A percentile compares a stretch with the other conserved stretches of the same genome.
Conservation (phyloP, 2,329 filamentous ascomycete species). For the Aureobasidium sp. region DNA sequence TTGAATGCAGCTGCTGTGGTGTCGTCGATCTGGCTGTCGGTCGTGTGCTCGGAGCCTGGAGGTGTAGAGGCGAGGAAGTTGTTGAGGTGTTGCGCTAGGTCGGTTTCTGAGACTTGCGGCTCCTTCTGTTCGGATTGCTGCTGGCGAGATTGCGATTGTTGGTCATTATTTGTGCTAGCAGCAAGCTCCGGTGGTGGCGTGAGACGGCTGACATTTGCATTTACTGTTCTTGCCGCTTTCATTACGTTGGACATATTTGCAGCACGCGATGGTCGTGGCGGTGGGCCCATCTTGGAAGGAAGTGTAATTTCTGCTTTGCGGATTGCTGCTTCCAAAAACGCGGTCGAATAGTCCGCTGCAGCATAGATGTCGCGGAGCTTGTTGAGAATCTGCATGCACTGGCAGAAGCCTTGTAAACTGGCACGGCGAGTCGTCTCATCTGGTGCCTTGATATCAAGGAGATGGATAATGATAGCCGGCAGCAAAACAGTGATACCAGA, state of each 20-base stretch:
- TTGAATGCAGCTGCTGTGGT: slow-evolving; percentile 17
- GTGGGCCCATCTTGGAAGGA: slow-evolving; percentile 27
- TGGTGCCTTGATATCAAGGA: slow-evolving; percentile 84
- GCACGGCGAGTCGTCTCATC: slow-evolving; percentile 63
- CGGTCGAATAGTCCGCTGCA: slow-evolving; percentile 91
- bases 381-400: slow-evolving; percentile 89
- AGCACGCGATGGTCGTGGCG: slow-evolving; percentile 4
- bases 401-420: slow-evolving; percentile 74
- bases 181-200: slow-evolving; percentile 35
- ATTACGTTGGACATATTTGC: slow-evolving; percentile 6
- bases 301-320: slow-evolving; percentile 77
- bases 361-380: slow-evolving; percentile 83
- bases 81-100: slow-evolving; percentile 41
- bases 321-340: slow-evolving; percentile 87
- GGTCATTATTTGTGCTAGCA: not conserved
- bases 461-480: slow-evolving; percentile 87
- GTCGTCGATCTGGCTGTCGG: slow-evolving; percentile 15
- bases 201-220: slow-evolving; percentile 19
- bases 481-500: slow-evolving; percentile 86
- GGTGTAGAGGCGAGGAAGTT: slow-evolving; percentile 46
- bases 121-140: not conserved
- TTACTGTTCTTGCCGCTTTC: not conserved
- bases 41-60: slow-evolving; percentile 31
- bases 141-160: slow-evolving; percentile 20
- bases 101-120: slow-evolving; percentile 35